Percentiles rank a stretch among this genome's conserved stretches.
Evolutionary conservation across 352 stramenopile genomes (phyloP).

Genomic region (Globisporangium cylindrosporum): DNA sequence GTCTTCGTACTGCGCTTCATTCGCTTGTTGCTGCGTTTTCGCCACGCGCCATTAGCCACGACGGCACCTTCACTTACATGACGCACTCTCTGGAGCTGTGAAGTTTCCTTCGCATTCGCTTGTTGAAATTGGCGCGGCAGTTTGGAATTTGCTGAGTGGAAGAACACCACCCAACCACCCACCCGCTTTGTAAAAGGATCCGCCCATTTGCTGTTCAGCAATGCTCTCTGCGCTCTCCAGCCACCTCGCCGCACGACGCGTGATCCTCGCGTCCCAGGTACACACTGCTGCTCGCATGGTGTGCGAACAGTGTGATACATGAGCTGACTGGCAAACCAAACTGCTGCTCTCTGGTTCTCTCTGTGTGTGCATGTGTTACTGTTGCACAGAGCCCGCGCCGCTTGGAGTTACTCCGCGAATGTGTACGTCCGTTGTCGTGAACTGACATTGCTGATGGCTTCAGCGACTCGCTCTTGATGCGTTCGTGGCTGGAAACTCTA

Average conservation of each 20-base stretch:
- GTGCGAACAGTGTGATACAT: background rate
- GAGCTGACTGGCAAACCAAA: background rate
- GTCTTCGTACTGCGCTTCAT: background rate
- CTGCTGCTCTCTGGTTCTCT: background rate
- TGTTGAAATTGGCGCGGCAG: background rate
- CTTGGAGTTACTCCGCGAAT: conserved; percentile 66
- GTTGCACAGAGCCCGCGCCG: conserved; percentile 60
- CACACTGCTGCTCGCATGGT: background rate
- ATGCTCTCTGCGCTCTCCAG: conserved; percentile 53
- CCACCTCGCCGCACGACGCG: conserved; percentile 45
- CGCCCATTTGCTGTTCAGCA: background rate
- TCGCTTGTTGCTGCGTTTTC: background rate
- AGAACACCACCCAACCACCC: conserved; percentile 1
- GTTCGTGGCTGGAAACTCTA: background rate
- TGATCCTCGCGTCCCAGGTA: conserved; percentile 75
- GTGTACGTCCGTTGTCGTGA: conserved; percentile 31
- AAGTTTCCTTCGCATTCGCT: background rate
- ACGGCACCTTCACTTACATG: conserved; percentile 2
- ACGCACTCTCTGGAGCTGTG: background rate
- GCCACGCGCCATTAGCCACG: background rate
- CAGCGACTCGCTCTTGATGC: background rate
- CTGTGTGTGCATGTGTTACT: background rate
- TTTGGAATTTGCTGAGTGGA: background rate
- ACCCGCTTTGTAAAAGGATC: background rate
- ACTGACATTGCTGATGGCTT: background rate